A percentile compares a stretch with the other conserved stretches of the same genome.
These are phyloP conservation scores for Cyclotella sp. DNA, from an alignment of 108 stramenopile species.

Conservation along the genomic window DNA sequence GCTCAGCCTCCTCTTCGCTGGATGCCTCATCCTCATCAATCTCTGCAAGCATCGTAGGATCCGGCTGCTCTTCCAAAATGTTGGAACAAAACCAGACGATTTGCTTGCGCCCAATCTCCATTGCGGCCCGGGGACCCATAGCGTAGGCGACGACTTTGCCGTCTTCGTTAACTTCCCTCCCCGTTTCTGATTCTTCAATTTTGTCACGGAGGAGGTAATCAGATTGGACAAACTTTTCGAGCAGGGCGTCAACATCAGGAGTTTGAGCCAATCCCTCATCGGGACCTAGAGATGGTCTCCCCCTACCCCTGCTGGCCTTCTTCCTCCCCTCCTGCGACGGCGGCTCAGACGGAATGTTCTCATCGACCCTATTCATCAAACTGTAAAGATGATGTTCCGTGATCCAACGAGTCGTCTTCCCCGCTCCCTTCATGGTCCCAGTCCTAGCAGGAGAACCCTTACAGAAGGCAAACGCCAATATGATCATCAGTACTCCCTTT, in stretches of 20 bases:
- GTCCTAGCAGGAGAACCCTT: constrained; percentile 66
- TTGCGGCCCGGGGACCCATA: constrained; percentile 83
- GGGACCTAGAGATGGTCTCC: constrained; percentile 22
- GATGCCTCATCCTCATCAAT: constrained; percentile 67
- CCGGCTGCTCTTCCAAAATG: constrained; percentile 79
- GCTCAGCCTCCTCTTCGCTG: constrained; percentile 50
- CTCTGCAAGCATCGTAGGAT: constrained; percentile 87
- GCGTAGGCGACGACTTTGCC: constrained; percentile 65
- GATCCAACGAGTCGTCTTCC: constrained; percentile 67
- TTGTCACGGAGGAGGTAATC: constrained; percentile 85
- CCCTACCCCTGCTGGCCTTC: constrained; percentile 29
- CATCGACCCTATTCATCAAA: constrained; percentile 78
- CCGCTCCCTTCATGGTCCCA: constrained; percentile 50
- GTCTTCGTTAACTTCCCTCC: constrained; percentile 49
- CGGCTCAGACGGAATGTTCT: constrained; percentile 79
- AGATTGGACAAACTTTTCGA: constrained; percentile 72
- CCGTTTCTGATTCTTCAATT: constrained; percentile 53
- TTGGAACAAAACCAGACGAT: constrained; percentile 84
- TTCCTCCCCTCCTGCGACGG: constrained; percentile 60
- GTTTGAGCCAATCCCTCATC: constrained; percentile 46
- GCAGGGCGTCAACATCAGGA: constrained; percentile 74
- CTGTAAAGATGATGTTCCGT: constrained; percentile 72
- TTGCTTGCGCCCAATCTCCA: constrained; percentile 87
- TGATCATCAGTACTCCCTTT: constrained; percentile 75
- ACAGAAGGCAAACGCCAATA: constrained; percentile 81